A percentile compares a stretch with the other conserved stretches of the same genome.
Evolutionary conservation across 345 rosid species (phyloP).

Genomic region (Eucalyptus decipiens): DNA sequence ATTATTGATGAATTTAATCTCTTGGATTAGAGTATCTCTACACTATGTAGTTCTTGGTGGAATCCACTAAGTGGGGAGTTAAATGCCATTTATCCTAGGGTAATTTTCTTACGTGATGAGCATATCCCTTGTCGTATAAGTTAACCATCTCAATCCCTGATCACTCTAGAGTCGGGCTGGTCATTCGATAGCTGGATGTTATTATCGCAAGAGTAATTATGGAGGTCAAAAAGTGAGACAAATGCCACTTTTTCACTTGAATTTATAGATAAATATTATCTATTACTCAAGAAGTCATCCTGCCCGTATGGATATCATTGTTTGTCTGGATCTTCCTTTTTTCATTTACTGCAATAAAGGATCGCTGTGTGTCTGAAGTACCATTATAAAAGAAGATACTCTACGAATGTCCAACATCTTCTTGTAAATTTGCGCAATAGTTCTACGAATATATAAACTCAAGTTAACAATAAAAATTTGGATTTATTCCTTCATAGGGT

Average conservation of each 20-base stretch:
- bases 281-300: background rate
- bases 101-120: background rate
- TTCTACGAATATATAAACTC: too few species aligned
- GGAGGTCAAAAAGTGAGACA: background rate
- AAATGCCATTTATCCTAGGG: too few species aligned
- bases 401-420: background rate
- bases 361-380: background rate
- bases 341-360: background rate
- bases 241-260: background rate
- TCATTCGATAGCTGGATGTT: background rate
- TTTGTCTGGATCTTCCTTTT: background rate
- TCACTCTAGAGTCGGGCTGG: background rate
- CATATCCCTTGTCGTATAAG: background rate
- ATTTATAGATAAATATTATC: background rate
- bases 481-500: too few species aligned
- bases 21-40: too few species aligned
- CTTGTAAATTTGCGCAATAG: too few species aligned
- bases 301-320: background rate
- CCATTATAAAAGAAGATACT: background rate
- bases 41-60: too few species aligned
- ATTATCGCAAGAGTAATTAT: background rate
- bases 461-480: too few species aligned
- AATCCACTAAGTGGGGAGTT: too few species aligned
- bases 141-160: background rate
- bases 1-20: too few species aligned